A percentile compares a stretch with the other conserved stretches of the same genome.
Evolutionary conservation across 352 stramenopile genomes (phyloP).

Genomic region (Phytophthora pseudosyringae): DNA sequence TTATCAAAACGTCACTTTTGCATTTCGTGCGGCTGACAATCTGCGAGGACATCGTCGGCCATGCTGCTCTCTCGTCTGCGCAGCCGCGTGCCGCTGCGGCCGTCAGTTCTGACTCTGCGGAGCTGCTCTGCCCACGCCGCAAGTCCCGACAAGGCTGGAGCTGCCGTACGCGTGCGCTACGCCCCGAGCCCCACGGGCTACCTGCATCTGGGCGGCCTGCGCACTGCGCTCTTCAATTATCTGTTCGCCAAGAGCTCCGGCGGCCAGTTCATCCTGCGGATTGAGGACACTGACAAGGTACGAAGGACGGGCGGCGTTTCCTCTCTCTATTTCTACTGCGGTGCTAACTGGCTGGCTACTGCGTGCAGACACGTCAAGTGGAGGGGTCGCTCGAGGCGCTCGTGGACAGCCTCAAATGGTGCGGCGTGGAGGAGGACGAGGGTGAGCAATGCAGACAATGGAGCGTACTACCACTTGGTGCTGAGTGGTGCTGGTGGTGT

Average conservation of each 20-base stretch:
- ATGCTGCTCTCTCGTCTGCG: constrained; percentile 39
- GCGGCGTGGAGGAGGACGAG: constrained; percentile 98
- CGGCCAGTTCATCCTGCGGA: constrained; percentile 91
- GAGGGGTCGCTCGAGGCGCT: constrained; percentile 86
- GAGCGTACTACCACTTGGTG: neutral
- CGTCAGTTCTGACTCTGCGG: constrained; percentile 21
- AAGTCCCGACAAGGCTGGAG: constrained; percentile 6
- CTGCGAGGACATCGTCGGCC: neutral
- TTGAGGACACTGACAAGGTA: constrained; percentile 94
- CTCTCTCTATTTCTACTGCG: neutral
- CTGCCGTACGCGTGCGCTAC: constrained; percentile 79
- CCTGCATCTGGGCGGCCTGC: constrained; percentile 90
- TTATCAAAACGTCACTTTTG: constrained; percentile 9
- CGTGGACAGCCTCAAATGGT: constrained; percentile 92
- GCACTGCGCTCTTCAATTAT: constrained; percentile 94
- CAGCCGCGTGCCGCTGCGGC: constrained; percentile 2
- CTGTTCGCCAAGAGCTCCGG: constrained; percentile 87
- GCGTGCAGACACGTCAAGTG: constrained; percentile 77
- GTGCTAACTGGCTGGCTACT: constrained; percentile 12
- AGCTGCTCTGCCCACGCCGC: constrained; percentile 19
- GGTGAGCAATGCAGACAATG: constrained; percentile 39
- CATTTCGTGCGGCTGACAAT: constrained; percentile 22
- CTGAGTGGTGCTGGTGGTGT: neutral
- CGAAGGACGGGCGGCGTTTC: neutral
- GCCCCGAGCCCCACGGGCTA: constrained; percentile 92